Conservation (phyloP, 2,329 filamentous ascomycete genomes). For the Fusarium compactum region DNA sequence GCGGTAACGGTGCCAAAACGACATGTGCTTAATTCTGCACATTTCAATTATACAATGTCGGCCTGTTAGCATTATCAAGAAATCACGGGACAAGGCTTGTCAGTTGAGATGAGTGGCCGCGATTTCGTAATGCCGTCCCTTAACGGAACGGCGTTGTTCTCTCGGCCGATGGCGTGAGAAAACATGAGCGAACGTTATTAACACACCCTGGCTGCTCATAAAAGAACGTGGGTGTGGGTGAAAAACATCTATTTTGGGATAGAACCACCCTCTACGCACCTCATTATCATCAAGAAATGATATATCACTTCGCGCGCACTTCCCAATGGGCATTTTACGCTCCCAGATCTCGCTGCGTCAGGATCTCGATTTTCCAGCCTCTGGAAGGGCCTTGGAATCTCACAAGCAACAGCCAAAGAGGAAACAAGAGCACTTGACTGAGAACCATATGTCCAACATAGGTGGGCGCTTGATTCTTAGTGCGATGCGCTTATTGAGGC, state of each 20-base stretch:
- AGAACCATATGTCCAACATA: slow-evolving; percentile 10
- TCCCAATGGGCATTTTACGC: slow-evolving; percentile 39
- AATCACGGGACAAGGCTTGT: slow-evolving; percentile 38
- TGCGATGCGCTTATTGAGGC: slow-evolving; percentile 25
- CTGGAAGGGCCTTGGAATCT: slow-evolving; percentile 24
- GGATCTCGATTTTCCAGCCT: slow-evolving; percentile 43
- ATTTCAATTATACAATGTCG: slow-evolving; percentile 35
- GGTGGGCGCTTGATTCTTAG: slow-evolving; percentile 13
- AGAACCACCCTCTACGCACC: slow-evolving; percentile 36
- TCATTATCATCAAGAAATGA: slow-evolving; percentile 40
- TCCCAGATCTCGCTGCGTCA: slow-evolving; percentile 41
- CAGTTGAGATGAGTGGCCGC: slow-evolving; percentile 24
- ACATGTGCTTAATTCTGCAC: slow-evolving; percentile 8
- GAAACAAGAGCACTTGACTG: slow-evolving; percentile 5
- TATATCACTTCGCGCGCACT: slow-evolving; percentile 33
- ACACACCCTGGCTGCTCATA: background rate
- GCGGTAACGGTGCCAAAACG: slow-evolving; percentile 19
- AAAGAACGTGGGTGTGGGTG: slow-evolving; percentile 6
- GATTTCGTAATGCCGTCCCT: slow-evolving; percentile 39
- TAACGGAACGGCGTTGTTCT: slow-evolving; percentile 47
- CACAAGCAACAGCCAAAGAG: slow-evolving; percentile 10
- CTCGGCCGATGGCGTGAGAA: slow-evolving; percentile 43
- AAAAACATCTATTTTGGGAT: slow-evolving; percentile 30
- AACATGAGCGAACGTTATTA: slow-evolving; percentile 37
- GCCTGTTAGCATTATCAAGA: slow-evolving; percentile 33